These are phyloP conservation scores for Plasmodium coatneyi DNA, from an alignment of 169 alveolate species.

Conservation along the genomic window DNA sequence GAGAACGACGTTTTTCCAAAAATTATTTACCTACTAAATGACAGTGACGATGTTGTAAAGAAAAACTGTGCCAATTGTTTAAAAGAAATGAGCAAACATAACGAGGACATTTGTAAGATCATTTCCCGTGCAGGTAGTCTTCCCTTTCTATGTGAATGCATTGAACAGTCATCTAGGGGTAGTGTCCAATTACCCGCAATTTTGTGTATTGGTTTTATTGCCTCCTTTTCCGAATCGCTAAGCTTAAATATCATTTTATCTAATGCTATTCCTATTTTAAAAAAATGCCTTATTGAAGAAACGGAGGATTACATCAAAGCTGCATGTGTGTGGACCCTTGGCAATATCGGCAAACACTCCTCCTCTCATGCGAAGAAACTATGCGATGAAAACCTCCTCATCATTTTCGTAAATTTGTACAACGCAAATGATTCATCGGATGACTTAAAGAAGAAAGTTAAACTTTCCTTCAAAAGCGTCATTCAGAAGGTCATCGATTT, in stretches of 20 bases:
- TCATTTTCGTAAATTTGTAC: slow-evolving; percentile 51
- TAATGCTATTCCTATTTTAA: slow-evolving; percentile 44
- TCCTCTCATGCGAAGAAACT: slow-evolving; percentile 62
- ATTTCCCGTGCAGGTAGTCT: slow-evolving; percentile 65
- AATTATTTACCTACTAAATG: slow-evolving; percentile 51
- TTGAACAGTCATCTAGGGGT: slow-evolving; percentile 37
- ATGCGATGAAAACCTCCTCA: slow-evolving; percentile 43
- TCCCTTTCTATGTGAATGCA: slow-evolving; percentile 67
- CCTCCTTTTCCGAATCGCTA: slow-evolving; percentile 54
- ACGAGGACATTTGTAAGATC: slow-evolving; percentile 69
- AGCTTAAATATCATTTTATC: slow-evolving; percentile 66
- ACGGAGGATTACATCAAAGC: slow-evolving; percentile 56
- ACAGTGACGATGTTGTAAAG: slow-evolving; percentile 65
- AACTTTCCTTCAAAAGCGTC: slow-evolving; percentile 18
- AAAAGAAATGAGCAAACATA: slow-evolving; percentile 74
- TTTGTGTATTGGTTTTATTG: slow-evolving; percentile 62
- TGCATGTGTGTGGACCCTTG: slow-evolving; percentile 52
- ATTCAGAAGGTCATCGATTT: slow-evolving; percentile 55
- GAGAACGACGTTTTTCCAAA: slow-evolving; percentile 66
- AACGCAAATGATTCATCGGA: slow-evolving; percentile 63
- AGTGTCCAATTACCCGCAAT: slow-evolving; percentile 46
- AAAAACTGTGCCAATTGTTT: slow-evolving; percentile 62
- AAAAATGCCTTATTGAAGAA: slow-evolving; percentile 51
- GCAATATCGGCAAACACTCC: slow-evolving; percentile 68
- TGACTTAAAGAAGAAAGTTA: slow-evolving; percentile 59